Conservation (phyloP, 352 stramenopile genomes). For the Blastocystis sp. region DNA sequence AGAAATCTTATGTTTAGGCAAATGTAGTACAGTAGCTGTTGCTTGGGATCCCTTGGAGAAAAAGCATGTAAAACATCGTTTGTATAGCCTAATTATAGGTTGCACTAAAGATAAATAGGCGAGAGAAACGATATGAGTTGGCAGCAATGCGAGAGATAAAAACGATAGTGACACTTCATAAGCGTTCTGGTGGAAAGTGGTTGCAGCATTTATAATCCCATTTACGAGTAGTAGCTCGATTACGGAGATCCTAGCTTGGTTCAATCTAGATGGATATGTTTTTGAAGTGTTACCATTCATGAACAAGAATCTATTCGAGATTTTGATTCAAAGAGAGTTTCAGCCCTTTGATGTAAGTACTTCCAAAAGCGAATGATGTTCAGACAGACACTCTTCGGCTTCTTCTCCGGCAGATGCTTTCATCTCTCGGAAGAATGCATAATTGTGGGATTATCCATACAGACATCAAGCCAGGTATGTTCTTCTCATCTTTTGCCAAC, state of each 20-base stretch:
- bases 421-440: slow-evolving; percentile 49
- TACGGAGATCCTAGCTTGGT: slow-evolving; percentile 60
- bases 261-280: slow-evolving; percentile 58
- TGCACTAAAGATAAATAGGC: slow-evolving; percentile 56
- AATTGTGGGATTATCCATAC: slow-evolving; percentile 58
- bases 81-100: background rate
- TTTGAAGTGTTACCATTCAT: slow-evolving; percentile 61
- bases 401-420: slow-evolving; percentile 34
- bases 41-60: slow-evolving; percentile 36
- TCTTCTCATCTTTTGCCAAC: background rate
- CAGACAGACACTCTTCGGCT: slow-evolving; percentile 51
- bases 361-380: background rate
- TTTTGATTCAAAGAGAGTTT: slow-evolving; percentile 44
- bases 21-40: slow-evolving; percentile 60
- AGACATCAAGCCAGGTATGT: slow-evolving; percentile 54
- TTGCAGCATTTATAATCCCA: background rate
- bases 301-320: slow-evolving; percentile 61
- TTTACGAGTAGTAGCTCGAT: slow-evolving; percentile 28
- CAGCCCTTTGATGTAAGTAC: slow-evolving; percentile 42
- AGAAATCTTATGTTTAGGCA: slow-evolving; percentile 12
- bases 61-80: slow-evolving; percentile 26
- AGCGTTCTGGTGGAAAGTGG: slow-evolving; percentile 54
- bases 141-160: slow-evolving; percentile 61
- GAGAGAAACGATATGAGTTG: slow-evolving; percentile 59
- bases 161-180: slow-evolving; percentile 59